These are phyloP conservation scores for Dentipellis fragilis DNA, from an alignment of 768 basidiomycete genomes.

Conservation along the genomic window DNA sequence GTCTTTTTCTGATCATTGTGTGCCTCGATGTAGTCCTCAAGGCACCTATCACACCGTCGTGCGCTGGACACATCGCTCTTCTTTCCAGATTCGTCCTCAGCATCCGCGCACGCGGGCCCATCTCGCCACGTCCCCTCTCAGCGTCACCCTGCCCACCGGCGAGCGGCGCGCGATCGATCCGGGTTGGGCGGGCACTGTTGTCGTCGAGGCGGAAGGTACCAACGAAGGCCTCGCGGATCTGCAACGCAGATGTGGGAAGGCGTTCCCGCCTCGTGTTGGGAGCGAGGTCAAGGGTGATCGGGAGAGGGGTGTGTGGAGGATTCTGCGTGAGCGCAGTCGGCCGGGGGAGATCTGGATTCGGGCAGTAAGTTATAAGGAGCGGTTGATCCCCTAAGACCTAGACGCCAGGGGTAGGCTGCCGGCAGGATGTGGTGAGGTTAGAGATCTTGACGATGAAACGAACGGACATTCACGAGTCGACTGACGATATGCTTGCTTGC, in stretches of 20 bases:
- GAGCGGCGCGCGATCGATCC: conserved; percentile 43
- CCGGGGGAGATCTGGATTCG: conserved; percentile 68
- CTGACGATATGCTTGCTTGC: too few species aligned
- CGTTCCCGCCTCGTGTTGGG: conserved; percentile 46
- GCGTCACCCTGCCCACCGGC: conserved; percentile 18
- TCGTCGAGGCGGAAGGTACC: conserved; percentile 82
- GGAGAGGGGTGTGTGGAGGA: conserved; percentile 49
- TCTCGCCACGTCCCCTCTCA: conserved; percentile 22
- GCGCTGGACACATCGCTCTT: conserved; percentile 77
- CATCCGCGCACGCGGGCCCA: background rate
- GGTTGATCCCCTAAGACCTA: conserved; percentile 27
- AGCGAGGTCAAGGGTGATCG: conserved; percentile 31
- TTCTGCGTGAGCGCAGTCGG: conserved; percentile 69
- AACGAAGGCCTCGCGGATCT: conserved; percentile 77
- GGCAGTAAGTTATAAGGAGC: conserved; percentile 57
- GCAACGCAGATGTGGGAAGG: conserved; percentile 61
- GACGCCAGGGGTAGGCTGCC: too few species aligned
- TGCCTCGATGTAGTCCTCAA: conserved; percentile 45
- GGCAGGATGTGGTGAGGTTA: too few species aligned
- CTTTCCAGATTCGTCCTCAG: conserved; percentile 52
- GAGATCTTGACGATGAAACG: too few species aligned
- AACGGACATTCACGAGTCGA: too few species aligned
- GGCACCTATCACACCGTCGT: conserved; percentile 73
- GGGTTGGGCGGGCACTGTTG: conserved; percentile 76
- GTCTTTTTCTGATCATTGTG: background rate